These are phyloP conservation scores for Angomonas deanei DNA, from an alignment of 208 protist genomes.

Conservation along the genomic window DNA sequence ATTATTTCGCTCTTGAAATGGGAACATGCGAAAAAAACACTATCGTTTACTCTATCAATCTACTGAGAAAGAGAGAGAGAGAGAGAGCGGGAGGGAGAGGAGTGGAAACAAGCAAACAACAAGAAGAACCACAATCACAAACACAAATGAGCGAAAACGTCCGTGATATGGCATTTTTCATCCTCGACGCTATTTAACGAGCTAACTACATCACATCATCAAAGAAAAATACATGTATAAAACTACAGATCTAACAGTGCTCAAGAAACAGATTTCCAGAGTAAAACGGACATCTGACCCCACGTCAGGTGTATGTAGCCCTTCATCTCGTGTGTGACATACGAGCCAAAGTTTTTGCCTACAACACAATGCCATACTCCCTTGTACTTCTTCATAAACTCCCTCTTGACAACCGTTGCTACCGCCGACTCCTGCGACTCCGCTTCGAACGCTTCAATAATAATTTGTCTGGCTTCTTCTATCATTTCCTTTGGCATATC, in stretches of 20 bases:
- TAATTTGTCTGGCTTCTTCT: conserved; percentile 52
- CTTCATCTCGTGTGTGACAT: conserved; percentile 99
- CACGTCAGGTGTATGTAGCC: conserved; percentile 99
- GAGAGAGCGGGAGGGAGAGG: conserved; percentile 5
- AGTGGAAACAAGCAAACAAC: conserved; percentile 8
- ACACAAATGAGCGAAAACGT: too few relatives aligned
- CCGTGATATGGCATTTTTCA: too few relatives aligned
- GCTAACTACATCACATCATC: background rate
- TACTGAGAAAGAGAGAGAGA: too few relatives aligned
- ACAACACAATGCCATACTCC: conserved; percentile 99
- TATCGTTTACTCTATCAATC: background rate
- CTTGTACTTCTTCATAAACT: conserved; percentile 87
- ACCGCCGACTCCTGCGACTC: conserved; percentile 72
- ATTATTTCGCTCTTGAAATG: conserved; percentile 49
- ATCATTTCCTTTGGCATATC: conserved; percentile 91
- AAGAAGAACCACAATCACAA: too few relatives aligned
- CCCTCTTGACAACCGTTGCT: conserved; percentile 81
- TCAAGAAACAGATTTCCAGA: conserved; percentile 92
- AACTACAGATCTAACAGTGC: too few relatives aligned
- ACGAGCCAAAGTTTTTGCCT: conserved; percentile 99
- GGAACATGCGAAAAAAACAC: conserved; percentile 63
- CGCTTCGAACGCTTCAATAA: conserved; percentile 79
- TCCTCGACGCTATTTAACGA: background rate
- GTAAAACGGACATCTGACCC: conserved; percentile 97
- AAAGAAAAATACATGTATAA: background rate